Evolutionary conservation across 257 asterid species (phyloP).

Genomic region (Solanum chaucha): DNA sequence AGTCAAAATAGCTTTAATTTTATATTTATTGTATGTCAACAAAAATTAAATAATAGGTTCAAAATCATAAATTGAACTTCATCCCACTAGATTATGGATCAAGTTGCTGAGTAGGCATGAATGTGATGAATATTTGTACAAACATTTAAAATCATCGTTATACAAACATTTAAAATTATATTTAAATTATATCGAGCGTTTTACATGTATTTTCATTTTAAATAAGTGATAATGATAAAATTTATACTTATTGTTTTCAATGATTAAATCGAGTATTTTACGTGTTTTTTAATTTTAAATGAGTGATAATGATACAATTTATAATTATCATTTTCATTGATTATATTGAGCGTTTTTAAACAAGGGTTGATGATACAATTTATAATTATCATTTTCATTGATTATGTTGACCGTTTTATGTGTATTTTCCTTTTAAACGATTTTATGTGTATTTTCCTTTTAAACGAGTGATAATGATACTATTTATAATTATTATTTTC

Average conservation of each 20-base stretch:
- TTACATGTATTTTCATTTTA: no score
- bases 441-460: no score
- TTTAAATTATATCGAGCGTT: background rate
- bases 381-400: no score
- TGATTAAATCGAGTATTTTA: no score
- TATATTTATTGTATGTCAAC: background rate
- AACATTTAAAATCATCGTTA: background rate
- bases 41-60: background rate
- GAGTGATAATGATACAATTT: background rate
- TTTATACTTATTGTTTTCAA: no score
- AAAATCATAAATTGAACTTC: background rate
- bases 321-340: no score
- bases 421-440: no score
- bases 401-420: no score
- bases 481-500: no score
- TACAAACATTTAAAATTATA: background rate
- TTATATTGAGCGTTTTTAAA: no score
- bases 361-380: background rate
- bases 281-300: no score
- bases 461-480: background rate
- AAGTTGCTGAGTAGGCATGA: background rate
- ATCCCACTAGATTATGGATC: background rate
- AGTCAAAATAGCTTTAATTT: background rate
- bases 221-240: background rate
- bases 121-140: background rate